Percentiles rank a stretch among this genome's conserved stretches.
phyloP scores from a whole-genome alignment of 75 land plant genomes.

The Selaginella tamariscina region DNA sequence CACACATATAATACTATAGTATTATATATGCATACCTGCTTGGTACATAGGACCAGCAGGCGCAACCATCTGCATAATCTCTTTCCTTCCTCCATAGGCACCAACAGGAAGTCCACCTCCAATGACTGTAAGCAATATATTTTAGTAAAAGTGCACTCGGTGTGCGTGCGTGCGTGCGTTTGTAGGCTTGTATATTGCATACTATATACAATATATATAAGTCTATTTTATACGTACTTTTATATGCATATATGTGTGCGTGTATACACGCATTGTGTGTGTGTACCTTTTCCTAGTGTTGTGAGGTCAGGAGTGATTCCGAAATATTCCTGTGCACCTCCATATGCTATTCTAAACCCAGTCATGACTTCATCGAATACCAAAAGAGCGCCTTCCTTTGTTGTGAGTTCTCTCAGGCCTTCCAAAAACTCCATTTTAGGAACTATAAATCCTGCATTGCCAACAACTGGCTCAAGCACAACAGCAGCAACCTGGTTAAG shows the following conservation, averaged over 20 bases:
- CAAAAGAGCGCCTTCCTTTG: conserved; percentile 48
- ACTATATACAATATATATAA: too few relatives aligned
- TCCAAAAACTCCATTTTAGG: conserved; percentile 56
- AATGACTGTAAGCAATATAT: too few relatives aligned
- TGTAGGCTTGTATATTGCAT: too few relatives aligned
- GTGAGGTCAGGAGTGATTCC: conserved; percentile 87
- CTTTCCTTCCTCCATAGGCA: conserved; percentile 87
- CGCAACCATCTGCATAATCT: conserved; percentile 98
- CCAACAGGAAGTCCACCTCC: conserved; percentile 98
- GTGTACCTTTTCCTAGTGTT: conserved; percentile 85
- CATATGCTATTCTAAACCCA: conserved; percentile 82
- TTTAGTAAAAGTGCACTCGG: too few relatives aligned
- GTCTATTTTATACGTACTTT: too few relatives aligned
- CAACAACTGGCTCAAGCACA: conserved; percentile 94
- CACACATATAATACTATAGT: too few relatives aligned
- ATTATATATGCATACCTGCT: too few relatives aligned
- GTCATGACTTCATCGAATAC: conserved; percentile 97
- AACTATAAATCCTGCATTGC: conserved; percentile 77
- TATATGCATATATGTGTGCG: too few relatives aligned
- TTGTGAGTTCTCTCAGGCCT: conserved; percentile 45
- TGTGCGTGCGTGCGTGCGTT: too few relatives aligned
- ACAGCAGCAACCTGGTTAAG: conserved; percentile 93
- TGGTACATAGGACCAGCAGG: conserved; percentile 99
- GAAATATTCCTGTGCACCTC: conserved; percentile 95
- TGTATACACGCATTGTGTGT: too few relatives aligned